phyloP scores from a whole-genome alignment of 345 rosid species.

The Ceriops zippeliana region DNA sequence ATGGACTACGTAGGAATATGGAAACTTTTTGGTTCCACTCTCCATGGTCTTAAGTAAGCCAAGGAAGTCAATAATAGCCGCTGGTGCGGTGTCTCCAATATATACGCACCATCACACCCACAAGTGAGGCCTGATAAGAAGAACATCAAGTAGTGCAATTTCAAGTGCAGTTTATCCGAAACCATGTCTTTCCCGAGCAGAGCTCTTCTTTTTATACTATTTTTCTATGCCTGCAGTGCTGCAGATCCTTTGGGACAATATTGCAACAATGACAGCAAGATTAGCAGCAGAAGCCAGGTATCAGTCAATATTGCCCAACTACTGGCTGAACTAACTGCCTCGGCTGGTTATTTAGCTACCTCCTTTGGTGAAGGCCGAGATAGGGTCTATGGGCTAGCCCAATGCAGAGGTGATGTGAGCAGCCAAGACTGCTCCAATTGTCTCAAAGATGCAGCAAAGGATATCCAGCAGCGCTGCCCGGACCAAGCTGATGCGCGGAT shows the following conservation, averaged over 20 bases:
- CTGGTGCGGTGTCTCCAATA: not conserved
- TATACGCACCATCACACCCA: not conserved
- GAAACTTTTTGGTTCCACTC: not conserved
- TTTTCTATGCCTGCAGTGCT: conserved; percentile 26
- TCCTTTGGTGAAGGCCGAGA: conserved; percentile 36
- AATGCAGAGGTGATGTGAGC: conserved; percentile 74
- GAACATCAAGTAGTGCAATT: not conserved
- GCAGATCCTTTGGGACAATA: conserved; percentile 52
- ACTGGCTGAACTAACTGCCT: conserved; percentile 35
- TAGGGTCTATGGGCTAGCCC: conserved; percentile 65
- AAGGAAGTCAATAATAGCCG: conserved; percentile 7
- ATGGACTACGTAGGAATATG: no score
- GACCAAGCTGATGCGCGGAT: conserved; percentile 57
- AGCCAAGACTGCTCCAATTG: conserved; percentile 49
- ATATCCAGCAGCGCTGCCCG: conserved; percentile 51
- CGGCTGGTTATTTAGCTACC: conserved; percentile 40
- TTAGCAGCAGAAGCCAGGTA: conserved; percentile 28
- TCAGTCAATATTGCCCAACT: conserved; percentile 43
- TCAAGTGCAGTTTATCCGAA: not conserved
- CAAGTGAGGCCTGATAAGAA: not conserved
- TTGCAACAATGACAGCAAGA: conserved; percentile 38
- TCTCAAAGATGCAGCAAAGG: conserved; percentile 54
- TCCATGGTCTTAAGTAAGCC: not conserved
- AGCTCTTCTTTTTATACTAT: not conserved
- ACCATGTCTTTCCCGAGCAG: not conserved